Evolutionary conservation across 2,329 filamentous ascomycete genomes (phyloP).

Genomic region (Thielaviopsis punctulata): DNA sequence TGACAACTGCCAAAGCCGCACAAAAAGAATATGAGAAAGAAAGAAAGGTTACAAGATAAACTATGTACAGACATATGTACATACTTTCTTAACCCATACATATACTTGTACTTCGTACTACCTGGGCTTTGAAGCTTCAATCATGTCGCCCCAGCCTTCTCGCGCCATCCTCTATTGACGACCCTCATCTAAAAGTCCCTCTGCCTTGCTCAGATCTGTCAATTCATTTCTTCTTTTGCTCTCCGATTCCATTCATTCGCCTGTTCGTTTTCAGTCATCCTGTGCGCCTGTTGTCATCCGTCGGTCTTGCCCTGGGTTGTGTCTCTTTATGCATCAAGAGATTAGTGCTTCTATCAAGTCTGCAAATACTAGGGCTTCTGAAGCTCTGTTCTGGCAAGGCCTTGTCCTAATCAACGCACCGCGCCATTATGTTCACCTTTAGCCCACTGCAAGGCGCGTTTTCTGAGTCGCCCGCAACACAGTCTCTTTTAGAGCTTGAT

Average conservation of each 20-base stretch:
- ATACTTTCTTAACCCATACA: no score
- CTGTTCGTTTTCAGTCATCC: not conserved
- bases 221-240: not conserved
- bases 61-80: no score
- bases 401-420: not conserved
- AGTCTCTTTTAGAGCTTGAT: slow-evolving; percentile 93
- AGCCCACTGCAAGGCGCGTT: slow-evolving; percentile 83
- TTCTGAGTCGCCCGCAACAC: slow-evolving; percentile 69
- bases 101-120: no score
- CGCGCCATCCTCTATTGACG: not conserved
- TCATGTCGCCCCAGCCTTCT: not conserved
- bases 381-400: no score
- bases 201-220: not conserved
- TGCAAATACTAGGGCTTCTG: not conserved
- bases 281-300: not conserved
- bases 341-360: no score
- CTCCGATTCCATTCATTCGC: no score
- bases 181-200: not conserved
- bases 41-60: no score
- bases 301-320: not conserved
- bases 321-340: not conserved
- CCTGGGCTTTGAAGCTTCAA: not conserved
- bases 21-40: not conserved
- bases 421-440: slow-evolving; percentile 74
- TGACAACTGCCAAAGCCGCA: not conserved